Conservation (phyloP, 1,284 basidiomycete species). For the Apiotrichum montevideense region DNA sequence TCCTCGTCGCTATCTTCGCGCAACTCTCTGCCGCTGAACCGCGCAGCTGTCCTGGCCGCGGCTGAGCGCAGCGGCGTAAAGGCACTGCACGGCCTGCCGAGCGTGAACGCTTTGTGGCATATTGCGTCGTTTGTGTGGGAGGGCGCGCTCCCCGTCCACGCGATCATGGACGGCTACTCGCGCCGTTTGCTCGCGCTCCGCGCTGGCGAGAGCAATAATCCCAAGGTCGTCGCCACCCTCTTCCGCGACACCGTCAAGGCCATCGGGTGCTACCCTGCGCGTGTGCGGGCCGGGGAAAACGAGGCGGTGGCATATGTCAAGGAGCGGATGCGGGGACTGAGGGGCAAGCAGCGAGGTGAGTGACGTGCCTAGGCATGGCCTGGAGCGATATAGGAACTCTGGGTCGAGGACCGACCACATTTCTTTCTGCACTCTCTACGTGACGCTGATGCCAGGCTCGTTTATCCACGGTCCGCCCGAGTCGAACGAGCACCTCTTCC, state of each 20-base stretch:
- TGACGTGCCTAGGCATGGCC: background rate
- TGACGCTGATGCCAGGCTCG: background rate
- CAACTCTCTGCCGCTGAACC: background rate
- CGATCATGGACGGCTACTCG: conserved; percentile 2
- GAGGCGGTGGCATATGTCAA: background rate
- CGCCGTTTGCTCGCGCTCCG: background rate
- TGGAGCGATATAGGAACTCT: no score
- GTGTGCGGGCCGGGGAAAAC: background rate
- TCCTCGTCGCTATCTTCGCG: background rate
- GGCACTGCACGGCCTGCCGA: background rate
- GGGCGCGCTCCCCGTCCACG: conserved; percentile 1
- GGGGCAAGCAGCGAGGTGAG: background rate
- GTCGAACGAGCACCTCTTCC: background rate
- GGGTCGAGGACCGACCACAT: no score
- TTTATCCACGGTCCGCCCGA: conserved; percentile 2
- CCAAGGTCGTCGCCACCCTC: background rate
- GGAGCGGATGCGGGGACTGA: background rate
- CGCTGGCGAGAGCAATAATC: background rate
- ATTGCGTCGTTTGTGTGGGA: background rate
- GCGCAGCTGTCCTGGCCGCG: background rate
- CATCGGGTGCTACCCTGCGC: background rate
- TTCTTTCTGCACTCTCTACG: no score
- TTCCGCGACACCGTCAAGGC: conserved; percentile 2
- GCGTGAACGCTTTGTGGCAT: conserved; percentile 1
- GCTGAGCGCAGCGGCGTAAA: background rate